Percentiles rank a stretch among this genome's conserved stretches.
Conservation (phyloP, 108 stramenopile genomes). For the Pseudonitzschia delicatissima region DNA sequence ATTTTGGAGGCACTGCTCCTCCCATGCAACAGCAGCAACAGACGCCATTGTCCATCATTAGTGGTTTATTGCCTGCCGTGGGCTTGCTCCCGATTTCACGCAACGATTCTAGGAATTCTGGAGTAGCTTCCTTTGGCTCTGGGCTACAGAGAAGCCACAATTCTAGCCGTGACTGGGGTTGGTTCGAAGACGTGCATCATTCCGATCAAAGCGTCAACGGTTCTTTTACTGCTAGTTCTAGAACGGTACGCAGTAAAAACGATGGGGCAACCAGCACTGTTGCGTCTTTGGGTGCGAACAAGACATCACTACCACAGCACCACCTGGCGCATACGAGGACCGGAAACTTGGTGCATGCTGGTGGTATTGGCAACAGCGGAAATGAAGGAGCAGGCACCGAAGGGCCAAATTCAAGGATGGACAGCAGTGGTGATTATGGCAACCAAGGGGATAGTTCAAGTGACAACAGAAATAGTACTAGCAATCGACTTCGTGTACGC, state of each 20-base stretch:
- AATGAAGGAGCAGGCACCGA: not conserved
- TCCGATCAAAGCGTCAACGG: not conserved
- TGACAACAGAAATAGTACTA: not conserved
- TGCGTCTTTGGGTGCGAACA: not conserved
- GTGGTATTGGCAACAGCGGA: no score
- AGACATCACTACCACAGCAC: not conserved
- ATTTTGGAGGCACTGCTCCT: no score
- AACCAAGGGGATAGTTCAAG: not conserved
- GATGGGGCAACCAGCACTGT: not conserved
- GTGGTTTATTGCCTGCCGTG: not conserved
- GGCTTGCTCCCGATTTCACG: not conserved
- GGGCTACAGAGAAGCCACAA: constrained; percentile 29
- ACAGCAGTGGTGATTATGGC: not conserved
- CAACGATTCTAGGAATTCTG: constrained; percentile 4
- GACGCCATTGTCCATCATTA: not conserved
- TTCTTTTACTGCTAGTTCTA: not conserved
- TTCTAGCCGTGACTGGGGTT: constrained; percentile 63
- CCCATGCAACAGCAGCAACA: not conserved
- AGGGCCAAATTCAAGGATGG: not conserved
- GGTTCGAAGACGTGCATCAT: constrained; percentile 70
- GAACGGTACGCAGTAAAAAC: not conserved
- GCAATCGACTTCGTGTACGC: not conserved
- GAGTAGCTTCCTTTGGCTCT: not conserved
- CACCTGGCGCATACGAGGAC: not conserved
- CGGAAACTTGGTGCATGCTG: not conserved